These are phyloP conservation scores for Flaveria trinervia DNA, from an alignment of 129 eudicot genomes.

Conservation along the genomic window DNA sequence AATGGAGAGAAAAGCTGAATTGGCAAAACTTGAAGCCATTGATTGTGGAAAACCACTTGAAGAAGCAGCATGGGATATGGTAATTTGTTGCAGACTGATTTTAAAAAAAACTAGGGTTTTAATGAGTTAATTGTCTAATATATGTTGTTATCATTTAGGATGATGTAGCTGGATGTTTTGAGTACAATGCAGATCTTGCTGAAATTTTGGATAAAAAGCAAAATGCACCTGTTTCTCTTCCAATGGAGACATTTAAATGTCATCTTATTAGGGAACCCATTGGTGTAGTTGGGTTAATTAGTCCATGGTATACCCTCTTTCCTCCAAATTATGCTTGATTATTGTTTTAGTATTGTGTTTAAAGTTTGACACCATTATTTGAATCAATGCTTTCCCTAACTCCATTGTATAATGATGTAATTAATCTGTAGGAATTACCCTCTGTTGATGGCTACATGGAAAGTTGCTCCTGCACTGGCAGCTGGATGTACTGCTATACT, in stretches of 20 bases:
- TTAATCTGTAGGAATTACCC: slow-evolving; percentile 70
- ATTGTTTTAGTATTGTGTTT: neutral
- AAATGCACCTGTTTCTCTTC: slow-evolving; percentile 66
- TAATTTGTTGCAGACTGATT: slow-evolving; percentile 28
- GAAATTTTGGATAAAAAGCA: slow-evolving; percentile 77
- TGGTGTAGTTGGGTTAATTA: slow-evolving; percentile 86
- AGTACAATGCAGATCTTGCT: slow-evolving; percentile 79
- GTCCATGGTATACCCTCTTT: slow-evolving; percentile 65
- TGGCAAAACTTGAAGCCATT: slow-evolving; percentile 71
- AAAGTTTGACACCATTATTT: neutral
- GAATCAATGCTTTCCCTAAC: slow-evolving; percentile 1
- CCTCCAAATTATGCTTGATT: neutral
- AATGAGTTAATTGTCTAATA: neutral
- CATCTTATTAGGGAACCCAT: slow-evolving; percentile 72
- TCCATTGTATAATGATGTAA: neutral
- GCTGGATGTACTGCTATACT: slow-evolving; percentile 96
- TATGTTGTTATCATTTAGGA: slow-evolving; percentile 45
- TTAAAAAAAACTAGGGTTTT: neutral
- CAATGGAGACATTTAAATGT: slow-evolving; percentile 75
- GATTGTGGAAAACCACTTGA: slow-evolving; percentile 84
- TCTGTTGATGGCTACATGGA: slow-evolving; percentile 92
- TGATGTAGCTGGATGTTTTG: slow-evolving; percentile 91
- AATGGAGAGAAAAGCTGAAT: slow-evolving; percentile 55
- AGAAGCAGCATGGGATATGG: slow-evolving; percentile 90
- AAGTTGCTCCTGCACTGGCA: slow-evolving; percentile 97